A percentile compares a stretch with the other conserved stretches of the same genome.
phyloP scores from a whole-genome alignment of 2,329 filamentous ascomycete species.

The Lecanicillium sp. region DNA sequence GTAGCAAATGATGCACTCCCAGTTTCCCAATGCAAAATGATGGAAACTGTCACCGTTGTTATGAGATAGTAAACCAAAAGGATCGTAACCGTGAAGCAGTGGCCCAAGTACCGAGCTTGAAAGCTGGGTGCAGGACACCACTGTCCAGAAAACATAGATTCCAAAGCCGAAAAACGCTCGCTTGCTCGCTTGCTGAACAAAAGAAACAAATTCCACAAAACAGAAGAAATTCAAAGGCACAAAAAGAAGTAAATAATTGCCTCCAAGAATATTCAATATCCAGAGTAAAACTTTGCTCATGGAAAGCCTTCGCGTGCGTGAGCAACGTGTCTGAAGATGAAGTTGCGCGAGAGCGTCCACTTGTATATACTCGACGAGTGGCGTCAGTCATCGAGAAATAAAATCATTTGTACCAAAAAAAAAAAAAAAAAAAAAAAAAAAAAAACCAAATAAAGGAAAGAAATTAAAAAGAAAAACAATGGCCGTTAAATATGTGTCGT shows the following conservation, averaged over 20 bases:
- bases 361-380: conserved; percentile 17
- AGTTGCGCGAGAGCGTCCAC: conserved; percentile 22
- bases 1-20: not conserved
- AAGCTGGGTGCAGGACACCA: too few relatives aligned
- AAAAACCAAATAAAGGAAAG: conserved; percentile 11
- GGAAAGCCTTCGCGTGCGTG: conserved; percentile 29
- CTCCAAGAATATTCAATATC: conserved; percentile 12
- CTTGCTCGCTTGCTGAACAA: conserved; percentile 11
- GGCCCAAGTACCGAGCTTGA: too few relatives aligned
- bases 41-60: too few relatives aligned
- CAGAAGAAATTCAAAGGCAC: conserved; percentile 16
- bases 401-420: too few relatives aligned
- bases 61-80: too few relatives aligned
- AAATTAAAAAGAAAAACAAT: conserved; percentile 9
- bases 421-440: conserved; percentile 6
- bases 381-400: too few relatives aligned
- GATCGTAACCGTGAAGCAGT: too few relatives aligned
- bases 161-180: conserved; percentile 12
- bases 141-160: conserved; percentile 7
- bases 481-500: conserved; percentile 16
- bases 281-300: conserved; percentile 17
- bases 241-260: conserved; percentile 21
- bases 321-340: conserved; percentile 34
- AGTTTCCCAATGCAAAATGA: not conserved
- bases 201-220: conserved; percentile 11